These are phyloP conservation scores for Chondrus crispus DNA, from an alignment of 23 red algal genomes.

Conservation along the genomic window DNA sequence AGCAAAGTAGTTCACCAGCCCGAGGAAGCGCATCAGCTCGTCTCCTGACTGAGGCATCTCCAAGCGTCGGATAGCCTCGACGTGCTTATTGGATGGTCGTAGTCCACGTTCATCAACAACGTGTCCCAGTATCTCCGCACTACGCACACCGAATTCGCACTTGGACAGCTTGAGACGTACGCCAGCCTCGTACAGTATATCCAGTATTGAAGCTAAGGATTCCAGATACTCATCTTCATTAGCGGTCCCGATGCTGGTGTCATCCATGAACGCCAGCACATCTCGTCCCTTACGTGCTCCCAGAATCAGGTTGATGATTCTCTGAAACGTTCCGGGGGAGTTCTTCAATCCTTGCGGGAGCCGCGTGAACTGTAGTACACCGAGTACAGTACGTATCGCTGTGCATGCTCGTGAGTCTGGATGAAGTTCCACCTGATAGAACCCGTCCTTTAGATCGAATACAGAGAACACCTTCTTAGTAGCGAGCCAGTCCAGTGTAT, in stretches of 20 bases:
- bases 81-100: not conserved
- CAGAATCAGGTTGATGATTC: not conserved
- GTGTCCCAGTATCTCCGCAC: not conserved
- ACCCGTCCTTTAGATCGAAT: constrained; percentile 49
- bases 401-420: not conserved
- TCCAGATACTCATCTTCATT: not conserved
- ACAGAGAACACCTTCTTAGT: constrained; percentile 3
- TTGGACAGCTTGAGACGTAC: constrained; percentile 16
- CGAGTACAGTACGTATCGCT: not conserved
- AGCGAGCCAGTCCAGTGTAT: constrained; percentile 29
- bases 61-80: not conserved
- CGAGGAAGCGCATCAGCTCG: not conserved
- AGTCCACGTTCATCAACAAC: not conserved
- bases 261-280: not conserved
- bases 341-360: not conserved
- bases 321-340: not conserved
- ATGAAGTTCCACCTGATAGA: constrained; percentile 17
- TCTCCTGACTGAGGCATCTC: not conserved
- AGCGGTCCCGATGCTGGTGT: not conserved
- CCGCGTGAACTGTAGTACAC: not conserved
- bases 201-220: not conserved
- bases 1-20: not conserved
- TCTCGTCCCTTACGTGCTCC: not conserved
- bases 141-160: not conserved
- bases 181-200: not conserved